Conservation (phyloP, 2,329 filamentous ascomycete genomes). For the Diaporthe capsici region DNA sequence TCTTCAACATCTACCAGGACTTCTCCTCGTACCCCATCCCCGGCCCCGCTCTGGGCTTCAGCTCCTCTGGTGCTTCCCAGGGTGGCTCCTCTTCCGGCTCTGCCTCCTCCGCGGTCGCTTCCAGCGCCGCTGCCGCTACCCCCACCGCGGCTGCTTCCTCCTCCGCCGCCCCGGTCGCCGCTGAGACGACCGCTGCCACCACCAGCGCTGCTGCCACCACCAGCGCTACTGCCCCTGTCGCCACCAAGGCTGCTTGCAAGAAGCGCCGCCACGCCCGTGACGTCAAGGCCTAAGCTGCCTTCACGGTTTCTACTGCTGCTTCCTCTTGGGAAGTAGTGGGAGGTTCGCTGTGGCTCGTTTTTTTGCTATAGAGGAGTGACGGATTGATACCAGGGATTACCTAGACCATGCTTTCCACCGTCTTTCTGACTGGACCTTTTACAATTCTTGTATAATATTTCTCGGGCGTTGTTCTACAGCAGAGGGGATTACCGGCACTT, state of each 20-base stretch:
- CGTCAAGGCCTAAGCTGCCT: slow-evolving; percentile 30
- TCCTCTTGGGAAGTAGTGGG: background rate
- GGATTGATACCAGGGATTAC: slow-evolving; percentile 22
- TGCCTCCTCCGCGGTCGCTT: slow-evolving; percentile 42
- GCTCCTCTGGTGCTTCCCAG: slow-evolving; percentile 42
- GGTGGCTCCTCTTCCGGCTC: slow-evolving; percentile 42
- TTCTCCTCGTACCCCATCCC: slow-evolving; percentile 46
- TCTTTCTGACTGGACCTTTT: slow-evolving; percentile 33
- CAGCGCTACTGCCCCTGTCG: slow-evolving; percentile 37
- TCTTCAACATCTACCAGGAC: slow-evolving; percentile 46
- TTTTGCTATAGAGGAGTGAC: slow-evolving; percentile 16
- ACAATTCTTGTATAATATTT: slow-evolving; percentile 40
- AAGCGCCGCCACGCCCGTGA: slow-evolving; percentile 41
- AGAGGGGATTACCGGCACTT: no score
- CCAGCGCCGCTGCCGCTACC: slow-evolving; percentile 29
- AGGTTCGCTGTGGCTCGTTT: background rate
- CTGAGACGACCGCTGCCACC: slow-evolving; percentile 29
- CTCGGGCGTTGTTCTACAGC: slow-evolving; percentile 11
- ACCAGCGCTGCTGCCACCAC: slow-evolving; percentile 36
- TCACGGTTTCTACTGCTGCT: background rate
- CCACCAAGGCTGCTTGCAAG: slow-evolving; percentile 36
- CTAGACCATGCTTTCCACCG: slow-evolving; percentile 19
- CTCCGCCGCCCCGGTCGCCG: slow-evolving; percentile 31
- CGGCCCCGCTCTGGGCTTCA: slow-evolving; percentile 47
- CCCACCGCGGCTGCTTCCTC: slow-evolving; percentile 42